Evolutionary conservation across 1,284 basidiomycete species (phyloP).

Genomic region (Moesziomyces sp.): DNA sequence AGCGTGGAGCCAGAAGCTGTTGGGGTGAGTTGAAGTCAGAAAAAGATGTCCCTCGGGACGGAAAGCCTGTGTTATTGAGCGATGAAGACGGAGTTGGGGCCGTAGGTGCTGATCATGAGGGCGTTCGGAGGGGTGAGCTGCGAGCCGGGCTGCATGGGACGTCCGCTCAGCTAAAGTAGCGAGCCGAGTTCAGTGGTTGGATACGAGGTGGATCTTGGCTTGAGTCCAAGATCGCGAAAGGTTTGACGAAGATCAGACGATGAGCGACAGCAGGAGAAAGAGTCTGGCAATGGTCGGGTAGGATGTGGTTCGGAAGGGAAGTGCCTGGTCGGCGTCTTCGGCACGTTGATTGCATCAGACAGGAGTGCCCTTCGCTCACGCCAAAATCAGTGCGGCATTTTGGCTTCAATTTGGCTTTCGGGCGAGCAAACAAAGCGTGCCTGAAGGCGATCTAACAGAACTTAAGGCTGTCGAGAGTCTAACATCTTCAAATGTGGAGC

Average conservation of each 20-base stretch:
- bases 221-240: constrained; percentile 9
- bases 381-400: too few species aligned
- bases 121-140: constrained; percentile 10
- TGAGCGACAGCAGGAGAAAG: background rate
- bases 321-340: too few species aligned
- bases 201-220: constrained; percentile 1
- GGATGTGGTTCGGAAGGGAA: background rate
- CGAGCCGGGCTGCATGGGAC: constrained; percentile 30
- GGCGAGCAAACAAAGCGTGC: too few species aligned
- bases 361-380: too few species aligned
- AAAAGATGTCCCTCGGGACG: constrained; percentile 25
- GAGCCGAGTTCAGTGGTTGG: constrained; percentile 25
- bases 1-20: background rate
- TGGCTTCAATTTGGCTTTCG: too few species aligned
- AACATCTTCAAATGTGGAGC: background rate
- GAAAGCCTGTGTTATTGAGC: constrained; percentile 39
- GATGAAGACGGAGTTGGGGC: constrained; percentile 21
- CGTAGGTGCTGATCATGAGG: constrained; percentile 23
- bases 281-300: constrained; percentile 1
- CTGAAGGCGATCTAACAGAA: too few species aligned
- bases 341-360: too few species aligned
- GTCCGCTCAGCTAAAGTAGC: constrained; percentile 8
- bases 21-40: background rate
- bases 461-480: background rate
- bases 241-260: background rate